These are phyloP conservation scores for Plasmodium gonderi DNA, from an alignment of 169 alveolate genomes.

Conservation along the genomic window DNA sequence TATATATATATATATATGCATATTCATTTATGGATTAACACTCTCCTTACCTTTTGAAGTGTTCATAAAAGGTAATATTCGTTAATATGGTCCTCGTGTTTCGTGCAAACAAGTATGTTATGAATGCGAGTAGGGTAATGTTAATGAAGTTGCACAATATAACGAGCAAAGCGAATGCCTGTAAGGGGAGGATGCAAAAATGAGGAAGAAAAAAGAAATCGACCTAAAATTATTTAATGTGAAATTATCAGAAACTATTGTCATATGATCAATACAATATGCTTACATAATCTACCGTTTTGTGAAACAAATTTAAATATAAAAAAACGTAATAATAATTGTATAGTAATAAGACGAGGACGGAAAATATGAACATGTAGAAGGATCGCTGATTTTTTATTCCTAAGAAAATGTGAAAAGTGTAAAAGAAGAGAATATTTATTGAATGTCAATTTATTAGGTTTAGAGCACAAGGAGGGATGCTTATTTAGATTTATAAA, in stretches of 20 bases:
- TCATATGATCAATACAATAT: neutral
- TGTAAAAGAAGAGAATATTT: constrained; percentile 64
- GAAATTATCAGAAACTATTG: neutral
- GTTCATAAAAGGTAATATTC: constrained; percentile 92
- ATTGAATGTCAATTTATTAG: neutral
- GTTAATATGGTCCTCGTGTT: constrained; percentile 87
- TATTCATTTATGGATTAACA: neutral
- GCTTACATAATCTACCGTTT: constrained; percentile 56
- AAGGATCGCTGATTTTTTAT: constrained; percentile 79
- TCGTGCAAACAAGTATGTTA: constrained; percentile 84
- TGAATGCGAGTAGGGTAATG: constrained; percentile 85
- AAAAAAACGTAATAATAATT: constrained; percentile 70
- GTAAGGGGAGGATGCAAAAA: constrained; percentile 41
- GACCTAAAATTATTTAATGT: neutral
- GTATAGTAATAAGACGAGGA: constrained; percentile 22
- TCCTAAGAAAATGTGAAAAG: constrained; percentile 77
- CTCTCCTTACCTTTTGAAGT: constrained; percentile 82
- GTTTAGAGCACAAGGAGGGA: constrained; percentile 28
- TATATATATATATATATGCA: neutral
- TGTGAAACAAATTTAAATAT: constrained; percentile 27
- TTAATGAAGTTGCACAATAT: constrained; percentile 77
- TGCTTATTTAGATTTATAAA: too few species aligned
- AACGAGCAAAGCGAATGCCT: constrained; percentile 51
- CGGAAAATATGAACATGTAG: constrained; percentile 77
- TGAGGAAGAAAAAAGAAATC: neutral